Conservation (phyloP, 1,284 basidiomycete genomes). For the Takashimella koratensis region DNA sequence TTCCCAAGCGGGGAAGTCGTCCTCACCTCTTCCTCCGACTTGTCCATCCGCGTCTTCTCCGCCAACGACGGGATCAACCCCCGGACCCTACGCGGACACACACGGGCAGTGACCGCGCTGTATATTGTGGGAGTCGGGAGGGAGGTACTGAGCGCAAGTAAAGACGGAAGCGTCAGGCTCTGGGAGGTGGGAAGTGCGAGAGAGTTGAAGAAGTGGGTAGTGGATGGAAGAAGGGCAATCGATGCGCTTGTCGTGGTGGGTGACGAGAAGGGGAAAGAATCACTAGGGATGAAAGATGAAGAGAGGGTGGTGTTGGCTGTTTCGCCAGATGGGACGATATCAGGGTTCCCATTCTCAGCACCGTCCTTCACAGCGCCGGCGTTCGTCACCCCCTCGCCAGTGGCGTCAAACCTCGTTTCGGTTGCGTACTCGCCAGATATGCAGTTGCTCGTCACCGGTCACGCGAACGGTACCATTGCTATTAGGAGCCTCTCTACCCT, state of each 20-base stretch:
- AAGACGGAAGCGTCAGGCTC: conserved; percentile 65
- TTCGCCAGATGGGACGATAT: conserved; percentile 54
- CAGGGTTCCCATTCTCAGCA: conserved; percentile 56
- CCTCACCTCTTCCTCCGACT: conserved; percentile 48
- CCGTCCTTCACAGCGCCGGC: conserved; percentile 52
- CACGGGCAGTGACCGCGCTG: conserved; percentile 55
- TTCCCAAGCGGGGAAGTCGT: conserved; percentile 47
- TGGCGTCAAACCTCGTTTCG: conserved; percentile 53
- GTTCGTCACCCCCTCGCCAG: neutral
- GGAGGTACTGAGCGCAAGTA: conserved; percentile 58
- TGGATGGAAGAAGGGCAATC: conserved; percentile 28
- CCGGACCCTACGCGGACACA: conserved; percentile 65
- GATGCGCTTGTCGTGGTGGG: conserved; percentile 30
- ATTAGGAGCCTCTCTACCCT: conserved; percentile 54
- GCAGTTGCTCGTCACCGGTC: conserved; percentile 60
- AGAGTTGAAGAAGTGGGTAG: conserved; percentile 50
- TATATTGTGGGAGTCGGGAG: conserved; percentile 63
- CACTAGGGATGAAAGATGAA: conserved; percentile 34
- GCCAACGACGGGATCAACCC: conserved; percentile 48
- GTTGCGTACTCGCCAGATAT: conserved; percentile 53
- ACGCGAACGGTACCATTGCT: conserved; percentile 58
- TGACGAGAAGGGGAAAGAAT: conserved; percentile 24
- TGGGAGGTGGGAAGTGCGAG: conserved; percentile 67
- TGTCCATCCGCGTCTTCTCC: conserved; percentile 48
- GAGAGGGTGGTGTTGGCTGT: conserved; percentile 52